A percentile compares a stretch with the other conserved stretches of the same genome.
Conservation (phyloP, 2,329 filamentous ascomycete species). For the Emericellopsis atlantica region DNA sequence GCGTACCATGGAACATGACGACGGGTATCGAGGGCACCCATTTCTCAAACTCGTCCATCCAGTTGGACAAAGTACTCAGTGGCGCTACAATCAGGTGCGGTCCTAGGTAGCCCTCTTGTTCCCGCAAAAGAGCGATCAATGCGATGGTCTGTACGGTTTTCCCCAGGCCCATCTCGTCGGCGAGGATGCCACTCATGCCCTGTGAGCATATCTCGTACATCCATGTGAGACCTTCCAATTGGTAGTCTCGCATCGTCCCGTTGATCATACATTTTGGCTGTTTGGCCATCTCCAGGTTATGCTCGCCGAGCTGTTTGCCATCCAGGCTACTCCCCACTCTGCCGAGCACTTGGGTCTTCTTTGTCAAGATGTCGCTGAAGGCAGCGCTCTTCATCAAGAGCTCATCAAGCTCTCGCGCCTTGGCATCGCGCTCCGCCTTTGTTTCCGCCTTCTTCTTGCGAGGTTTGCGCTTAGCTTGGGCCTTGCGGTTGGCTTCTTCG, state of each 20-base stretch:
- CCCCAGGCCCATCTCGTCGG: constrained; percentile 86
- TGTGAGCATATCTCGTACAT: constrained; percentile 73
- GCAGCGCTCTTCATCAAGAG: constrained; percentile 45
- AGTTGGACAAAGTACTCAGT: constrained; percentile 84
- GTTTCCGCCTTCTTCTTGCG: constrained; percentile 36
- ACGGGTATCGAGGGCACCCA: constrained; percentile 88
- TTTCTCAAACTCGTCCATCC: constrained; percentile 84
- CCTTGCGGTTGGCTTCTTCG: constrained; percentile 32
- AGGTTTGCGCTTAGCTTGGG: constrained; percentile 24
- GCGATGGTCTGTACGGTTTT: constrained; percentile 91
- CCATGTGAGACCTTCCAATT: constrained; percentile 91
- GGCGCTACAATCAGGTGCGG: constrained; percentile 88
- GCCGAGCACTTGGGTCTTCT: constrained; percentile 50
- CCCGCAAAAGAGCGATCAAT: constrained; percentile 73
- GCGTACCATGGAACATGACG: constrained; percentile 79
- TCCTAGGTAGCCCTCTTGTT: constrained; percentile 70
- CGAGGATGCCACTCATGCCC: constrained; percentile 80
- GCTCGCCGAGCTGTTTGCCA: constrained; percentile 46
- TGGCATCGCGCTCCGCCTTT: constrained; percentile 40
- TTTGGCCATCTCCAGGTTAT: constrained; percentile 64
- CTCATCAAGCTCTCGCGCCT: constrained; percentile 46
- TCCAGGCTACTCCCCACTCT: constrained; percentile 48
- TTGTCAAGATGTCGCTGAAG: constrained; percentile 49
- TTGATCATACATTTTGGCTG: constrained; percentile 79
- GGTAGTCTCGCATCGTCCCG: constrained; percentile 87